phyloP scores from a whole-genome alignment of 306 rosid species.

The Cercis canadensis region DNA sequence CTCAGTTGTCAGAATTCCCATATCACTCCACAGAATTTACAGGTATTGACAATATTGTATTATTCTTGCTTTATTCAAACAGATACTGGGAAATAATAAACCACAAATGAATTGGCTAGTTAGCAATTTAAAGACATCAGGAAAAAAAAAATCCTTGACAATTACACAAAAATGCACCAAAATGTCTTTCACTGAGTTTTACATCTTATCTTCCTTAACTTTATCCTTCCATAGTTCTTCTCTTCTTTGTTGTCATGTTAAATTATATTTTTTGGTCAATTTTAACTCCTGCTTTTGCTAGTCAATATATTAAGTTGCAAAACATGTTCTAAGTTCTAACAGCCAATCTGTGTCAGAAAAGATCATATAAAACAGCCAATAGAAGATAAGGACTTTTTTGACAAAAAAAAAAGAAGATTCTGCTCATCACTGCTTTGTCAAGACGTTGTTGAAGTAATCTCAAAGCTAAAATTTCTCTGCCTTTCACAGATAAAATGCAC shows the following conservation, averaged over 20 bases:
- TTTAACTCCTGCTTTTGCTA: too few relatives aligned
- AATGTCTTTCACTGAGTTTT: background rate
- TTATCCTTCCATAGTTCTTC: background rate
- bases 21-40: constrained; percentile 47
- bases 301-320: background rate
- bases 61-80: background rate
- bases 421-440: constrained; percentile 5
- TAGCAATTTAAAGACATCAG: constrained; percentile 8
- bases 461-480: constrained; percentile 1
- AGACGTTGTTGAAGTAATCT: constrained; percentile 1
- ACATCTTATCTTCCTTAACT: background rate
- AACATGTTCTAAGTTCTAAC: background rate
- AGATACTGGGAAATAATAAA: constrained; percentile 2
- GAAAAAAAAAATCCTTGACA: background rate
- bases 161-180: constrained; percentile 1
- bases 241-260: background rate
- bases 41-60: constrained; percentile 48
- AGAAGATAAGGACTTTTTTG: too few relatives aligned
- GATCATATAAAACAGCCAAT: too few relatives aligned
- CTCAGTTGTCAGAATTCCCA: constrained; percentile 64
- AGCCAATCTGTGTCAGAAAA: background rate
- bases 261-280: background rate
- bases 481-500: constrained; percentile 65
- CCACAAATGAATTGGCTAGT: background rate
- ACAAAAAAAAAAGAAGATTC: too few relatives aligned